Percentiles rank a stretch among this genome's conserved stretches.
phyloP scores from a whole-genome alignment of 495 filamentous ascomycete species.

The Durotheca rogersii region DNA sequence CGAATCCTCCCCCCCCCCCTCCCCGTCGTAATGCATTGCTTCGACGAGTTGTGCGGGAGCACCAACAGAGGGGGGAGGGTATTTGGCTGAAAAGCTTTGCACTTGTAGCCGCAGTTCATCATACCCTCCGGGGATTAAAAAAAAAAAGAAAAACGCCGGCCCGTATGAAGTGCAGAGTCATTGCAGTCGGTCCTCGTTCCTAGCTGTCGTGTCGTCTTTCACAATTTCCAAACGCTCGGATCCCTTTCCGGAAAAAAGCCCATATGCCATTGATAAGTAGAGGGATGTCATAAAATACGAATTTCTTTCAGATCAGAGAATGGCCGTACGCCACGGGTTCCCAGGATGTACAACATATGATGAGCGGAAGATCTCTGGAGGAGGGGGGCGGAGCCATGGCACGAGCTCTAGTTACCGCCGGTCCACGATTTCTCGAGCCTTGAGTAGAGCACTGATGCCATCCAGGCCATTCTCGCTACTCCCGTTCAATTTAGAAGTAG shows the following conservation, averaged over 20 bases:
- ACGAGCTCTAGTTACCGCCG: conserved; percentile 30
- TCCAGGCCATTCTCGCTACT: conserved; percentile 36
- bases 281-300: conserved; percentile 15
- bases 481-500: conserved; percentile 8
- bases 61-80: conserved; percentile 16
- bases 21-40: conserved; percentile 9
- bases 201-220: conserved; percentile 19
- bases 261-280: background rate
- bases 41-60: conserved; percentile 1
- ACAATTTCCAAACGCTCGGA: conserved; percentile 28
- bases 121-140: background rate
- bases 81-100: conserved; percentile 17
- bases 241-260: conserved; percentile 14
- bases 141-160: background rate
- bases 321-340: no score
- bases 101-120: conserved; percentile 5
- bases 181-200: conserved; percentile 2
- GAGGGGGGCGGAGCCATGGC: background rate
- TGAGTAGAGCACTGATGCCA: conserved; percentile 55
- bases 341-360: conserved; percentile 16
- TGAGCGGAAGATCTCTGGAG: no score
- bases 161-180: background rate
- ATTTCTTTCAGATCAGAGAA: no score
- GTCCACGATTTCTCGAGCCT: conserved; percentile 56
- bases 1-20: conserved; percentile 4